Conservation (phyloP, 2,329 filamentous ascomycete genomes). For the Magnaporthiopsis incrustans region DNA sequence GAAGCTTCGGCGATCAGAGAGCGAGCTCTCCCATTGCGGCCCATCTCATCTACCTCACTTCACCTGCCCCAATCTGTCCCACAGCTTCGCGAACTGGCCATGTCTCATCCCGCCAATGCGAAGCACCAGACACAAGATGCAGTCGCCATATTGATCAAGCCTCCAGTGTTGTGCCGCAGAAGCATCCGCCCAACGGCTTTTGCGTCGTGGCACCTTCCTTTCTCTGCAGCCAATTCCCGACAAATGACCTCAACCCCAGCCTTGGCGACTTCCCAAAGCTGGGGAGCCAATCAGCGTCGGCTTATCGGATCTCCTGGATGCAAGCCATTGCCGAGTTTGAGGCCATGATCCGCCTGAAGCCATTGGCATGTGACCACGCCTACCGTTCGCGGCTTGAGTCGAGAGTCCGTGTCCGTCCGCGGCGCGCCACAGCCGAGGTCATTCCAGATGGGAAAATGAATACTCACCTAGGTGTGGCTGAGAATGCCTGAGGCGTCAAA, state of each 20-base stretch:
- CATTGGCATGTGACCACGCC: neutral
- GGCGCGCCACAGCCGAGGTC: neutral
- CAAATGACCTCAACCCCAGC: neutral
- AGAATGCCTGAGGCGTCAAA: neutral
- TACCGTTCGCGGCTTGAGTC: neutral
- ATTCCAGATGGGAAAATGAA: neutral
- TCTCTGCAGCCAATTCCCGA: neutral
- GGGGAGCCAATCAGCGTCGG: neutral
- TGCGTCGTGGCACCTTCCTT: neutral
- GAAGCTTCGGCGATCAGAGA: neutral
- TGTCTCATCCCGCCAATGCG: neutral
- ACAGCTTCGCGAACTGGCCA: neutral
- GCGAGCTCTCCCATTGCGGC: neutral
- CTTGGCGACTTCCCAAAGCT: neutral
- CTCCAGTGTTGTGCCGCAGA: neutral
- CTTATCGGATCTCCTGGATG: neutral
- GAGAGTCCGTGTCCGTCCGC: neutral
- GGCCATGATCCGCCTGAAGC: neutral
- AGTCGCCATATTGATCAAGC: neutral
- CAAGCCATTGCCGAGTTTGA: neutral
- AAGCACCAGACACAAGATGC: neutral
- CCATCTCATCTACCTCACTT: no score
- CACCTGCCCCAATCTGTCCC: no score
- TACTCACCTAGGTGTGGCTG: neutral
- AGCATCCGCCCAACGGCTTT: neutral